Percentiles rank a stretch among this genome's conserved stretches.
Conservation (phyloP, 2,329 filamentous ascomycete genomes). For the Alternaria hordeiaustralica region DNA sequence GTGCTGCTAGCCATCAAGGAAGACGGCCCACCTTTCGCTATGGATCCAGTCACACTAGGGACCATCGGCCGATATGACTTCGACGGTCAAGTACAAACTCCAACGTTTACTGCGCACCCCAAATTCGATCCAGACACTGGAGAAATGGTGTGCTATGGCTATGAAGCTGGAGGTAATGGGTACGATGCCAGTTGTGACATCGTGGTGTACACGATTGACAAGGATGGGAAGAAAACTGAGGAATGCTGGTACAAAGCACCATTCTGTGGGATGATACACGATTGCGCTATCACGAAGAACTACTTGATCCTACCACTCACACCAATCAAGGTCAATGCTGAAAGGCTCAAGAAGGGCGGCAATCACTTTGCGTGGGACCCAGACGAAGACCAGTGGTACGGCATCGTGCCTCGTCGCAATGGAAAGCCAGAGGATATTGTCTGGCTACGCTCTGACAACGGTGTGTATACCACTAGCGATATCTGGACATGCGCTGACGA, state of each 20-base stretch:
- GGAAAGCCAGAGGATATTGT: slow-evolving; percentile 61
- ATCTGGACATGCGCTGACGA: not conserved
- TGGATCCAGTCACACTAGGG: slow-evolving; percentile 51
- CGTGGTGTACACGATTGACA: slow-evolving; percentile 50
- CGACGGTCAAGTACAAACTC: slow-evolving; percentile 47
- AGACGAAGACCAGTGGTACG: slow-evolving; percentile 63
- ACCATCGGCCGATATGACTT: slow-evolving; percentile 51
- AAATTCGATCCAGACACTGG: slow-evolving; percentile 53
- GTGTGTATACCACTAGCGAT: slow-evolving; percentile 35
- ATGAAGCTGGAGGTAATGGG: slow-evolving; percentile 50
- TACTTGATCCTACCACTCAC: slow-evolving; percentile 49
- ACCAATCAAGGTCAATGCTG: slow-evolving; percentile 46
- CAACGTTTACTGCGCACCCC: slow-evolving; percentile 54
- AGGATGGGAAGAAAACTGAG: slow-evolving; percentile 46
- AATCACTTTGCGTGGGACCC: slow-evolving; percentile 54
- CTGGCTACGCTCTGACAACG: slow-evolving; percentile 61
- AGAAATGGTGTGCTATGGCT: slow-evolving; percentile 52
- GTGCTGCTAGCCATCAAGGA: slow-evolving; percentile 63
- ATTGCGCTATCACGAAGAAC: slow-evolving; percentile 50
- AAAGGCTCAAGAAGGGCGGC: slow-evolving; percentile 47
- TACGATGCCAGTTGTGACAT: slow-evolving; percentile 46
- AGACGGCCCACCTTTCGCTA: slow-evolving; percentile 48
- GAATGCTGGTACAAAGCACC: slow-evolving; percentile 52
- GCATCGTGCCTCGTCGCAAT: slow-evolving; percentile 58
- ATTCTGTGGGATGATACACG: slow-evolving; percentile 50